phyloP scores from a whole-genome alignment of 2,329 filamentous ascomycete species.

The Talaromyces sp. region DNA sequence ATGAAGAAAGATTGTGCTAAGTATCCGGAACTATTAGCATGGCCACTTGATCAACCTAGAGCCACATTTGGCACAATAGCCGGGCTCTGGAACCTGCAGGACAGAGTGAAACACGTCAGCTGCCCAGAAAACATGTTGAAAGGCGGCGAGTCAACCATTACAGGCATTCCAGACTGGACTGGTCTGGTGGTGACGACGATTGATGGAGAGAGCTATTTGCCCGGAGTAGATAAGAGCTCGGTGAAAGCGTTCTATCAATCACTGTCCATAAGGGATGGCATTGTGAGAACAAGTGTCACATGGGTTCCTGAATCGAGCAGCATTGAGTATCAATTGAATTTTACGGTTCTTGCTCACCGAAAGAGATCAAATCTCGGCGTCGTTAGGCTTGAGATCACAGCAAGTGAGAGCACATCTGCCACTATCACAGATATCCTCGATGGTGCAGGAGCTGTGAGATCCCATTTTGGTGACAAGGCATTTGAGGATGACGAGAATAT shows the following conservation, averaged over 20 bases:
- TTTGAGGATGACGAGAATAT: constrained; percentile 1
- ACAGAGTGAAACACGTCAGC: constrained; percentile 3
- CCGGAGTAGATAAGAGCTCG: constrained; percentile 4
- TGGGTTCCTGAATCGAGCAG: neutral
- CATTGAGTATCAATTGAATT: constrained; percentile 8
- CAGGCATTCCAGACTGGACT: constrained; percentile 12
- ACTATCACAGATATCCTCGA: constrained; percentile 8
- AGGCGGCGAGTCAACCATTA: constrained; percentile 11
- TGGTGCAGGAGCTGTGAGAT: constrained; percentile 9
- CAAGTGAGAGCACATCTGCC: neutral
- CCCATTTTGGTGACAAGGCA: constrained; percentile 4
- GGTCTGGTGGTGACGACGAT: constrained; percentile 4
- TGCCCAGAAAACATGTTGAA: constrained; percentile 6
- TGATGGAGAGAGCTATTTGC: constrained; percentile 4
- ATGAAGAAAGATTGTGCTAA: neutral
- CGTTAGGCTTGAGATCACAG: constrained; percentile 5
- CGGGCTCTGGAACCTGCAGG: constrained; percentile 10
- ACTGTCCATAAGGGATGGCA: constrained; percentile 8
- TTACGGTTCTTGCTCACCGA: constrained; percentile 9
- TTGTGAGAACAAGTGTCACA: constrained; percentile 7
- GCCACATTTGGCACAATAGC: constrained; percentile 10
- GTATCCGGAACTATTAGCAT: neutral
- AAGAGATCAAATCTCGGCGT: constrained; percentile 6
- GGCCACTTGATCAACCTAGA: constrained; percentile 11
- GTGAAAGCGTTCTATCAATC: constrained; percentile 9